Percentiles rank a stretch among this genome's conserved stretches.
Conservation (phyloP, 2,329 filamentous ascomycete species). For the Fusarium nematophilum region DNA sequence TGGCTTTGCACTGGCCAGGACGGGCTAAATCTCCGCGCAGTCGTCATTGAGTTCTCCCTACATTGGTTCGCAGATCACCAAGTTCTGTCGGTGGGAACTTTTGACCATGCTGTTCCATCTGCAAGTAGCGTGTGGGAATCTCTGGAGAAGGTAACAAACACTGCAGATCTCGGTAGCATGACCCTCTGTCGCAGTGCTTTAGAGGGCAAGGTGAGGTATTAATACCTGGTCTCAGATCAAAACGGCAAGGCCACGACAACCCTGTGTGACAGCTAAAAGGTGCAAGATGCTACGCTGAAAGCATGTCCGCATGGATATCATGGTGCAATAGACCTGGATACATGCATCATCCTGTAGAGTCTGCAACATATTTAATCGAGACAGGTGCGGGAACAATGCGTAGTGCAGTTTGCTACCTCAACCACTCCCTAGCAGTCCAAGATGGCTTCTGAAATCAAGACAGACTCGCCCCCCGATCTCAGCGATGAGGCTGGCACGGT, state of each 20-base stretch:
- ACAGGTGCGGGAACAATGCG: too few relatives aligned
- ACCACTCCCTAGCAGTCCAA: neutral
- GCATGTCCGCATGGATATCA: constrained; percentile 12
- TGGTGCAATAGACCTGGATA: constrained; percentile 19
- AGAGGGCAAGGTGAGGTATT: neutral
- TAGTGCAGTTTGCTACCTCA: neutral
- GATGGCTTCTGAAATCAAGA: constrained; percentile 11
- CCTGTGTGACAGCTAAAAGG: neutral
- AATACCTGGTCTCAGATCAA: neutral
- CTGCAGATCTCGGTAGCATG: neutral
- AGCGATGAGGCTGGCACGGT: constrained; percentile 31
- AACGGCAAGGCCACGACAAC: neutral
- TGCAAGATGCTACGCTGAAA: constrained; percentile 10
- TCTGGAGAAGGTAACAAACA: neutral
- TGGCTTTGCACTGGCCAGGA: neutral
- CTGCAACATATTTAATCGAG: neutral
- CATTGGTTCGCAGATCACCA: too few relatives aligned
- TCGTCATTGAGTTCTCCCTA: neutral
- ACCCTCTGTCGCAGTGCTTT: rapidly evolving
- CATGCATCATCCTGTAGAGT: neutral
- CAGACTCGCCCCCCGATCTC: constrained; percentile 23
- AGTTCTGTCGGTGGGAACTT: too few relatives aligned
- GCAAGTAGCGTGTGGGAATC: too few relatives aligned
- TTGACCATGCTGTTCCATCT: too few relatives aligned
- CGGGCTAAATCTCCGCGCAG: neutral